A percentile compares a stretch with the other conserved stretches of the same genome.
These are phyloP conservation scores for Aspergillus wentii DNA, from an alignment of 495 filamentous ascomycete species.

Conservation along the genomic window DNA sequence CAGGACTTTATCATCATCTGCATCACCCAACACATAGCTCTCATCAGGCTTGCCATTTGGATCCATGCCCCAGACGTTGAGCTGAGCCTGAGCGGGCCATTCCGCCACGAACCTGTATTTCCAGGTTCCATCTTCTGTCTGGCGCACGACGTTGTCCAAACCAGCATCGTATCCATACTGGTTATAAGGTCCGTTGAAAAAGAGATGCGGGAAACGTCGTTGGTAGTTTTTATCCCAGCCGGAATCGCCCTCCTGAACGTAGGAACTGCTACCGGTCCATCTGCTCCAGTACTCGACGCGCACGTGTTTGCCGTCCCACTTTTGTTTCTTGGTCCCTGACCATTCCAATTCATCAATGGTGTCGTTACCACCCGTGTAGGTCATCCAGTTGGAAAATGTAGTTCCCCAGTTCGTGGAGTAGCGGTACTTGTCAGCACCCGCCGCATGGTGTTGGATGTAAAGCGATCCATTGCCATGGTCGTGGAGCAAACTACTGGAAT, in stretches of 20 bases:
- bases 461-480: constrained; percentile 33
- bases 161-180: constrained; percentile 66
- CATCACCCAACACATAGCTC: constrained; percentile 54
- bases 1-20: constrained; percentile 55
- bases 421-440: constrained; percentile 60
- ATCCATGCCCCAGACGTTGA: constrained; percentile 69
- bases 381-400: constrained; percentile 54
- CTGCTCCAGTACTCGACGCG: constrained; percentile 65
- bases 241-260: constrained; percentile 59
- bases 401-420: constrained; percentile 61
- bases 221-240: constrained; percentile 26
- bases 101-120: constrained; percentile 59
- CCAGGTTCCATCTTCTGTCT: constrained; percentile 53
- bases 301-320: constrained; percentile 62
- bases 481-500: constrained; percentile 48
- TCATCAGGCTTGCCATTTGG: constrained; percentile 59
- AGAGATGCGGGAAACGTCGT: constrained; percentile 61
- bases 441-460: constrained; percentile 53
- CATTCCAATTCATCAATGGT: constrained; percentile 45
- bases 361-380: constrained; percentile 48
- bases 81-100: constrained; percentile 58
- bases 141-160: constrained; percentile 48
- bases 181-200: constrained; percentile 62
- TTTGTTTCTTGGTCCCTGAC: constrained; percentile 57
- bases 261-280: constrained; percentile 58